These are phyloP conservation scores for Fragaria iinumae DNA, from an alignment of 306 rosid genomes.

Conservation along the genomic window DNA sequence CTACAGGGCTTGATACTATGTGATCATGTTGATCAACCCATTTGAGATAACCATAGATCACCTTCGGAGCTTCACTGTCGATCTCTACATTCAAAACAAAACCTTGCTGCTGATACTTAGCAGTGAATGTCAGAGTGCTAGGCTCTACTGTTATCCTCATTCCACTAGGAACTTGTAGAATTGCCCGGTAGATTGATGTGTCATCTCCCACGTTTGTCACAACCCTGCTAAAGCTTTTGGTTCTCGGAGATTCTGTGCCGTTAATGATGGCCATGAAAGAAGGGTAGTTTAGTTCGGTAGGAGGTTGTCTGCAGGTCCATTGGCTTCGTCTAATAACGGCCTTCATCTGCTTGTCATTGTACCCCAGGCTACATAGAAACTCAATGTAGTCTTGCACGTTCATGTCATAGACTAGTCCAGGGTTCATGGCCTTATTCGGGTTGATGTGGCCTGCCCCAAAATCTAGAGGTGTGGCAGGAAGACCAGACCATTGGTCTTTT, in stretches of 20 bases:
- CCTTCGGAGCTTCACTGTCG: background rate
- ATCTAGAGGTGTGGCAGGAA: constrained; percentile 5
- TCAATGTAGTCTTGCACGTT: constrained; percentile 16
- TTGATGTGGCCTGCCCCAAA: constrained; percentile 20
- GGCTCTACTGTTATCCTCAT: constrained; percentile 16
- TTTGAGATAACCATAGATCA: constrained; percentile 8
- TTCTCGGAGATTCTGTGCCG: background rate
- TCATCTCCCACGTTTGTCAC: constrained; percentile 17
- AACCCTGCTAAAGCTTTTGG: constrained; percentile 13
- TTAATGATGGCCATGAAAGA: constrained; percentile 11
- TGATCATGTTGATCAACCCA: constrained; percentile 11
- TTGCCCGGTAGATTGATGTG: background rate
- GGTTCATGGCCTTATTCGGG: constrained; percentile 16
- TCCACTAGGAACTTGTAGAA: constrained; percentile 6
- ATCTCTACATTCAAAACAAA: background rate
- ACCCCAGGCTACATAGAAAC: constrained; percentile 18
- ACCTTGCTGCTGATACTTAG: constrained; percentile 3
- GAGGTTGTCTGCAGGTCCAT: background rate
- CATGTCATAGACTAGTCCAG: constrained; percentile 8
- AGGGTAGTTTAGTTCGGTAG: constrained; percentile 19
- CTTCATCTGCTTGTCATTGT: background rate
- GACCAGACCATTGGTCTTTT: background rate
- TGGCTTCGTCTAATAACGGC: background rate
- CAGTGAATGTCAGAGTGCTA: constrained; percentile 7
- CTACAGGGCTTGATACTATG: constrained; percentile 5